Evolutionary conservation across 306 rosid species (phyloP).

Genomic region (Ceratonia siliqua): DNA sequence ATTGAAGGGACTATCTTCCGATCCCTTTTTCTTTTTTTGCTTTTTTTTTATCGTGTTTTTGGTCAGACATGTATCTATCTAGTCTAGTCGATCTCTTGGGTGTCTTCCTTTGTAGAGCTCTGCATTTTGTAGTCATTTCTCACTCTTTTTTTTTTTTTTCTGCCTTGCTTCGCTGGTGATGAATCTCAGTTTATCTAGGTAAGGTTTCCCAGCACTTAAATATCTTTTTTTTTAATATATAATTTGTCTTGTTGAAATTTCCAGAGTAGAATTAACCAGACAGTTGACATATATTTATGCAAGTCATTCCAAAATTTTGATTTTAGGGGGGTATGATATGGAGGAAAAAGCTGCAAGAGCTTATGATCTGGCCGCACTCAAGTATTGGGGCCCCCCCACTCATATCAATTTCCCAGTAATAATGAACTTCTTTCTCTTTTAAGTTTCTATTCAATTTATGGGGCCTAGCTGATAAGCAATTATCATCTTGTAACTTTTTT

Average conservation of each 20-base stretch:
- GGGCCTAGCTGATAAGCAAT: slow-evolving; percentile 4
- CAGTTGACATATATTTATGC: slow-evolving; percentile 24
- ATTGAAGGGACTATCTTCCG: slow-evolving; percentile 1
- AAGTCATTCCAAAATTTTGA: slow-evolving; percentile 46
- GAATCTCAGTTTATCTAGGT: slow-evolving; percentile 84
- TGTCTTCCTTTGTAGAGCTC: slow-evolving; percentile 12
- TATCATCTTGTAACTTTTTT: slow-evolving; percentile 13
- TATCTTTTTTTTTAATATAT: neutral
- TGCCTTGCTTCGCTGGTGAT: slow-evolving; percentile 39
- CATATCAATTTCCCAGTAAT: slow-evolving; percentile 87
- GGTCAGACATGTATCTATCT: slow-evolving; percentile 26
- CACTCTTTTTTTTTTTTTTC: slow-evolving; percentile 18
- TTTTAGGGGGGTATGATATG: slow-evolving; percentile 94
- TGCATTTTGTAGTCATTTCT: slow-evolving; percentile 29
- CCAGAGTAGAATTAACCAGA: slow-evolving; percentile 6
- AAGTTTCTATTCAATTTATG: slow-evolving; percentile 18
- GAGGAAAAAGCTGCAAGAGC: slow-evolving; percentile 96
- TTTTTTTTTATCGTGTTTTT: slow-evolving; percentile 17
- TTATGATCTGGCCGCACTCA: slow-evolving; percentile 93
- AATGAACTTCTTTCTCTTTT: slow-evolving; percentile 19
- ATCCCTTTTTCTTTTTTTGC: slow-evolving; percentile 16
- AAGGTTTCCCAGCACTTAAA: slow-evolving; percentile 33
- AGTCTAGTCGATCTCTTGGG: neutral
- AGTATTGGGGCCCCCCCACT: slow-evolving; percentile 98
- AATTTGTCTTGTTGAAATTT: neutral